Evolutionary conservation across 768 basidiomycete species (phyloP).

Genomic region (Myochromella boudieri): DNA sequence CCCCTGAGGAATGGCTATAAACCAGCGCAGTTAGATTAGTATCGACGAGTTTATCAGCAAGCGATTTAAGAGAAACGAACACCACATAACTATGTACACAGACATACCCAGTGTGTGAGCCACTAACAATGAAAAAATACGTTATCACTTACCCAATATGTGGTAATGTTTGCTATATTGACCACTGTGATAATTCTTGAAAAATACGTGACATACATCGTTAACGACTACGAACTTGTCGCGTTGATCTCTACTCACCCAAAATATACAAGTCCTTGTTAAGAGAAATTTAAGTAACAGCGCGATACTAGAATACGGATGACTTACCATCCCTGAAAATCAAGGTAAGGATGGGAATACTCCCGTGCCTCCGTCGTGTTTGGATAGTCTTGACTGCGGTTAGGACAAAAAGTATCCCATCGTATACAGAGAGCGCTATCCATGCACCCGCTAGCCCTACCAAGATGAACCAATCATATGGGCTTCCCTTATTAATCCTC

Average conservation of each 20-base stretch:
- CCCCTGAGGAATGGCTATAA: not conserved
- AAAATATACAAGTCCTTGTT: not conserved
- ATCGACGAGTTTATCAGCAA: not conserved
- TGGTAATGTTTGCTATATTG: not conserved
- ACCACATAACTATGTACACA: not conserved
- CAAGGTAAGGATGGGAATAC: not conserved
- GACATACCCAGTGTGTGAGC: not conserved
- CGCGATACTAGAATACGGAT: not conserved
- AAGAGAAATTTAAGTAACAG: not conserved
- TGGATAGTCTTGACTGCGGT: slow-evolving; percentile 7
- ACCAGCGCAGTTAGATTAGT: not conserved
- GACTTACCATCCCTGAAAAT: slow-evolving; percentile 9
- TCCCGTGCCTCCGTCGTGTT: not conserved
- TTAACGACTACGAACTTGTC: too few relatives aligned
- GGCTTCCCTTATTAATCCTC: too few relatives aligned
- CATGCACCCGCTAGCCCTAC: slow-evolving; percentile 8
- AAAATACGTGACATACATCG: too few relatives aligned
- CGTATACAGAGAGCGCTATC: slow-evolving; percentile 7
- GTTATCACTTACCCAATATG: not conserved
- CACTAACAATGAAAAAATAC: not conserved
- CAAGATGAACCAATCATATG: not conserved
- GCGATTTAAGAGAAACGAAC: not conserved
- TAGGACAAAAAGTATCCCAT: slow-evolving; percentile 6
- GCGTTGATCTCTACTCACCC: too few relatives aligned
- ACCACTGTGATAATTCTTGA: too few relatives aligned